phyloP scores from a whole-genome alignment of 2,329 filamentous ascomycete species.

The Fusarium coicis region DNA sequence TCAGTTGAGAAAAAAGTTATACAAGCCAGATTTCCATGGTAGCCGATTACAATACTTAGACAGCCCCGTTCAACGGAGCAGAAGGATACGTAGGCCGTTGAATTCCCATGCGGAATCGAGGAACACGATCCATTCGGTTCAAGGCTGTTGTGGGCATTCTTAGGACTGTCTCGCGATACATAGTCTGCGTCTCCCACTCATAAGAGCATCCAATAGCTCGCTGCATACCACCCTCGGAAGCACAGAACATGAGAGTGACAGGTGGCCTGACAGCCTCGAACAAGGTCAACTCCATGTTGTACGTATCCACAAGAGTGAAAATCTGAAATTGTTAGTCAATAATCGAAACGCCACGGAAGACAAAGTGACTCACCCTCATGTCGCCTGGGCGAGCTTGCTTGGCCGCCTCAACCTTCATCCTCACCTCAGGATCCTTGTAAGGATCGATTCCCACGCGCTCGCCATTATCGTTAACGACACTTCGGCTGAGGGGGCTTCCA shows the following conservation, averaged over 20 bases:
- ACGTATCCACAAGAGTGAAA: constrained; percentile 52
- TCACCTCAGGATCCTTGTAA: constrained; percentile 37
- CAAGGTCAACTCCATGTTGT: constrained; percentile 49
- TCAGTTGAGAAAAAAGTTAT: neutral
- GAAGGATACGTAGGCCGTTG: constrained; percentile 36
- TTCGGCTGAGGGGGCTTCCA: constrained; percentile 44
- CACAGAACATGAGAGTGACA: constrained; percentile 43
- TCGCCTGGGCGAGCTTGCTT: constrained; percentile 44
- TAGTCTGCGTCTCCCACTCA: constrained; percentile 43
- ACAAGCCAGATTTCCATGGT: neutral
- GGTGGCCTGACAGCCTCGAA: constrained; percentile 48
- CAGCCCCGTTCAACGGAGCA: constrained; percentile 18
- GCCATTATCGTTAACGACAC: constrained; percentile 39
- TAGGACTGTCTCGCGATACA: constrained; percentile 44
- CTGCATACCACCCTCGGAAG: constrained; percentile 44
- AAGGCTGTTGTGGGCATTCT: constrained; percentile 38
- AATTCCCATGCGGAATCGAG: constrained; percentile 42
- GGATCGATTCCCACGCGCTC: constrained; percentile 46
- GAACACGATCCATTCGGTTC: constrained; percentile 42
- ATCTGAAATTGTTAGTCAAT: constrained; percentile 33
- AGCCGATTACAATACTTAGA: constrained; percentile 1
- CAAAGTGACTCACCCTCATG: constrained; percentile 37
- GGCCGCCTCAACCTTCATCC: constrained; percentile 42
- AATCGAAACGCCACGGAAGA: no score
- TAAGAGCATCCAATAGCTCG: constrained; percentile 43